These are phyloP conservation scores for Metschnikowia colocasiae DNA, from an alignment of 805 yeast species.

Conservation along the genomic window DNA sequence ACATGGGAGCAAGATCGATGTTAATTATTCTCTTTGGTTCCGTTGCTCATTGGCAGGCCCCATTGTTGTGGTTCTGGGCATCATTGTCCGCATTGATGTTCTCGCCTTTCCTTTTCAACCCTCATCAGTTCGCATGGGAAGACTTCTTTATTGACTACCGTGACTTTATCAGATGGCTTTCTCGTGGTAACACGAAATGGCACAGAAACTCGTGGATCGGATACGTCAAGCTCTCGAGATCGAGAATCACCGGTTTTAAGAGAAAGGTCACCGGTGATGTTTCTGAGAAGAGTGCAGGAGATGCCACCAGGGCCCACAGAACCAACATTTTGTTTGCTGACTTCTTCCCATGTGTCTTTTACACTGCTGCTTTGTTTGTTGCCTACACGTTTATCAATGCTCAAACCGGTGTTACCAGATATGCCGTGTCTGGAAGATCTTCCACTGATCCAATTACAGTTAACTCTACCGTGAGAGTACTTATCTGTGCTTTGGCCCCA, in stretches of 20 bases:
- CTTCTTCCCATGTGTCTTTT: slow-evolving; percentile 65
- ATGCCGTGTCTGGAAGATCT: slow-evolving; percentile 30
- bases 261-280: slow-evolving; percentile 61
- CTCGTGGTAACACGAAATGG: slow-evolving; percentile 88
- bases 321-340: slow-evolving; percentile 78
- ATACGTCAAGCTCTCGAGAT: slow-evolving; percentile 73
- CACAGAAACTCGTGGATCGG: slow-evolving; percentile 90
- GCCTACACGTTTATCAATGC: slow-evolving; percentile 82
- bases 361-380: slow-evolving; percentile 66
- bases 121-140: slow-evolving; percentile 66
- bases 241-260: slow-evolving; percentile 90
- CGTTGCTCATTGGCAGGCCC: slow-evolving; percentile 57
- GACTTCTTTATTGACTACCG: slow-evolving; percentile 71
- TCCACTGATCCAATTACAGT: slow-evolving; percentile 45
- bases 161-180: slow-evolving; percentile 49
- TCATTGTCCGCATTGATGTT: slow-evolving; percentile 61
- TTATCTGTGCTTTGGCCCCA: slow-evolving; percentile 85
- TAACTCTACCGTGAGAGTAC: slow-evolving; percentile 67
- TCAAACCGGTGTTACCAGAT: slow-evolving; percentile 69
- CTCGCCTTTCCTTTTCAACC: slow-evolving; percentile 74
- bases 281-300: slow-evolving; percentile 68
- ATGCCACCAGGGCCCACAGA: slow-evolving; percentile 72
- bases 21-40: slow-evolving; percentile 60
- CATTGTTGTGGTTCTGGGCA: slow-evolving; percentile 67
- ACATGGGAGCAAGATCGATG: slow-evolving; percentile 78